phyloP scores from a whole-genome alignment of 176 grass and related monocot species.

The Musa acuminata region DNA sequence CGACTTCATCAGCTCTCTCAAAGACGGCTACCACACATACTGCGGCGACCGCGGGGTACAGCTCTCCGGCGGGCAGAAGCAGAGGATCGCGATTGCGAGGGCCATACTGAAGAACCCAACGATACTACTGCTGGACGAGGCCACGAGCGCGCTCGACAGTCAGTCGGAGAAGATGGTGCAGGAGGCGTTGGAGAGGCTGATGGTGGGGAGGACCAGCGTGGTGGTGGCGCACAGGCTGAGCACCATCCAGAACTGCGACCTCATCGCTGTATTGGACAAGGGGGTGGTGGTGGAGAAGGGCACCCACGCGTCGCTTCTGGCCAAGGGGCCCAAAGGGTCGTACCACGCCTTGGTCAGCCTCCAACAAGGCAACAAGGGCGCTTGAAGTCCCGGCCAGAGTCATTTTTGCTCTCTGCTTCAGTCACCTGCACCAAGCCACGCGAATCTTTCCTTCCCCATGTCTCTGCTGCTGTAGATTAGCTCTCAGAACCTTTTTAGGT shows the following conservation, averaged over 20 bases:
- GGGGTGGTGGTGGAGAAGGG: constrained; percentile 44
- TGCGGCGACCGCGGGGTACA: constrained; percentile 43
- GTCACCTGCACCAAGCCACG: too few species aligned
- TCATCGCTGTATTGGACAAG: constrained; percentile 35
- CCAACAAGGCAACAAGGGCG: constrained; percentile 13
- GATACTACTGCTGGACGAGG: constrained; percentile 25
- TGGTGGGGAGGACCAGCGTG: constrained; percentile 40
- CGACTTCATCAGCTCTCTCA: constrained; percentile 27
- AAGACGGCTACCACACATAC: constrained; percentile 39
- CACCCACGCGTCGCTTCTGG: constrained; percentile 33
- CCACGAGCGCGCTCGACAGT: constrained; percentile 16
- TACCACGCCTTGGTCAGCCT: constrained; percentile 49
- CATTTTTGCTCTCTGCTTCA: too few species aligned
- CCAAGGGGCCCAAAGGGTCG: constrained; percentile 23
- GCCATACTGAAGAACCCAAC: constrained; percentile 41
- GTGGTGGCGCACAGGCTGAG: constrained; percentile 49
- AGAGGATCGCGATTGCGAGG: constrained; percentile 44
- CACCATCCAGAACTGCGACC: constrained; percentile 32
- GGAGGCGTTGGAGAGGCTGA: constrained; percentile 40
- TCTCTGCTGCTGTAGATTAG: too few species aligned
- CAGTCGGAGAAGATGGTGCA: constrained; percentile 43
- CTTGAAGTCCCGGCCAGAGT: neutral
- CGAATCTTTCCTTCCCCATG: too few species aligned
- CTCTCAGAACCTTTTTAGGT: too few species aligned
- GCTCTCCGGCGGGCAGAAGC: constrained; percentile 51